Evolutionary conservation across 768 basidiomycete genomes (phyloP).

Genomic region (Pleurotus cornucopiae): DNA sequence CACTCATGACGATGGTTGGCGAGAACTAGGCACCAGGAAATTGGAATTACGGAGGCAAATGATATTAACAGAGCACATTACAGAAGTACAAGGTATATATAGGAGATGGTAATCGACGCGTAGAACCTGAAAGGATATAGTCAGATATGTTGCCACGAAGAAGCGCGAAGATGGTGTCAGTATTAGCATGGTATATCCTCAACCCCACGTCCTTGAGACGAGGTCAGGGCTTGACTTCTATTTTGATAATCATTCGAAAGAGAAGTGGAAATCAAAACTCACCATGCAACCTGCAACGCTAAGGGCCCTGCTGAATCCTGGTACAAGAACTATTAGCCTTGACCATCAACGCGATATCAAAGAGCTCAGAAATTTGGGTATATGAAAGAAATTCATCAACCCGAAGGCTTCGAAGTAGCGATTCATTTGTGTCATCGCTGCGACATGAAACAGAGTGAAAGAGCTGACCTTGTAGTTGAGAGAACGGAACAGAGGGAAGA

Average conservation of each 20-base stretch:
- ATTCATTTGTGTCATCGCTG: slow-evolving; percentile 74
- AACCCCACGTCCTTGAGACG: slow-evolving; percentile 65
- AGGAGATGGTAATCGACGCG: no score
- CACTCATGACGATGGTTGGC: no score
- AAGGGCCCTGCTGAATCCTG: no score
- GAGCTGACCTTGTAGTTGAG: background rate
- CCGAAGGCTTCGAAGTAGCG: slow-evolving; percentile 78
- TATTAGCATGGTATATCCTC: slow-evolving; percentile 91
- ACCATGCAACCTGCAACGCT: slow-evolving; percentile 15
- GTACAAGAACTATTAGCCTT: background rate
- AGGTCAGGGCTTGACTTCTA: slow-evolving; percentile 92
- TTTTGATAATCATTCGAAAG: slow-evolving; percentile 56
- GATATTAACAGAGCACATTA: no score
- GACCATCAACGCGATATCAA: slow-evolving; percentile 11
- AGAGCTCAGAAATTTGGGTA: slow-evolving; percentile 92
- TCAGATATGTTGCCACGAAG: background rate
- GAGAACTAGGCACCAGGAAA: no score
- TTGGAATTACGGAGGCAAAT: no score
- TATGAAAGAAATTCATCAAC: slow-evolving; percentile 67
- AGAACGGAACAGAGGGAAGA: no score
- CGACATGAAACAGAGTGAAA: slow-evolving; percentile 7
- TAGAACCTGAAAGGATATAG: no score
- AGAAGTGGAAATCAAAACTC: slow-evolving; percentile 19
- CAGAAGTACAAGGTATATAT: no score
- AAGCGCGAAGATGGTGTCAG: slow-evolving; percentile 39